A percentile compares a stretch with the other conserved stretches of the same genome.
These are phyloP conservation scores for Hsuehochloa calcarea DNA, from an alignment of 176 grass and related monocot genomes.

Conservation along the genomic window DNA sequence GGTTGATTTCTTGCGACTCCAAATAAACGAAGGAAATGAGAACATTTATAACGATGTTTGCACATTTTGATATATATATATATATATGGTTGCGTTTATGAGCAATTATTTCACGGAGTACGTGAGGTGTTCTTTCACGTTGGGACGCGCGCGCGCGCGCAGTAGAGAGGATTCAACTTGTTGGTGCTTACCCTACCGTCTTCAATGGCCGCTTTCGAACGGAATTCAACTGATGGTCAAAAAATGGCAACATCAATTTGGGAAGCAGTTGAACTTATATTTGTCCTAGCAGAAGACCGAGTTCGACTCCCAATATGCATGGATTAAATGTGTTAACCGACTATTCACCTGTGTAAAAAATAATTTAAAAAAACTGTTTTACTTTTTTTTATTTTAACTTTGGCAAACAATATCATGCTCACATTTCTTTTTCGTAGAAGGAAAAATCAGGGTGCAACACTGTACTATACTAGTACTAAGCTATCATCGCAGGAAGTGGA, in stretches of 20 bases:
- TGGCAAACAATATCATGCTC: too few relatives aligned
- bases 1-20: not conserved
- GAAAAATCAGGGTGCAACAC: too few relatives aligned
- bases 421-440: too few relatives aligned
- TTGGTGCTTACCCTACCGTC: conserved; percentile 7
- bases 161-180: not conserved
- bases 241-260: not conserved
- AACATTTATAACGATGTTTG: conserved; percentile 3
- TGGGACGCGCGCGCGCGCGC: not conserved
- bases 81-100: conserved; percentile 7
- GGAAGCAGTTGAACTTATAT: not conserved
- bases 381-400: too few relatives aligned
- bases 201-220: conserved; percentile 21
- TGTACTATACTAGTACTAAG: too few relatives aligned
- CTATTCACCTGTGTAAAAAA: not conserved
- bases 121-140: not conserved
- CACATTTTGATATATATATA: conserved; percentile 23
- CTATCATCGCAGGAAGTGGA: too few relatives aligned
- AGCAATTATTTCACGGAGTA: not conserved
- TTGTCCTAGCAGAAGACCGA: not conserved
- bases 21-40: not conserved
- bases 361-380: too few relatives aligned
- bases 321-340: not conserved
- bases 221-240: not conserved
- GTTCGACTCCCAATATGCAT: too few relatives aligned